These are phyloP conservation scores for Chalciporus pseudorubinellus DNA, from an alignment of 768 basidiomycete species.

Conservation along the genomic window DNA sequence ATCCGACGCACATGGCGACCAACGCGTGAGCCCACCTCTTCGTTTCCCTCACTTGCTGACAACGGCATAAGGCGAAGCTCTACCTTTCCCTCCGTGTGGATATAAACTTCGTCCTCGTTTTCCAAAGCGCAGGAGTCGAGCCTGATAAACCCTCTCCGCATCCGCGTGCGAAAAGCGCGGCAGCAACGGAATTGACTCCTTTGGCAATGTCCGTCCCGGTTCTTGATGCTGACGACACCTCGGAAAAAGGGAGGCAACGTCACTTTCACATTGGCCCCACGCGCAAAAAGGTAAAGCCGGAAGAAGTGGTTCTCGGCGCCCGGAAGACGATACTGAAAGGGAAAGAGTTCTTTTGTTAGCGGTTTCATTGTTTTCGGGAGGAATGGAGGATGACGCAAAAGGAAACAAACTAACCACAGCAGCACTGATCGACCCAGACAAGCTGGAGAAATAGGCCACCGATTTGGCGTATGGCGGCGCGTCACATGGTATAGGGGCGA, in stretches of 20 bases:
- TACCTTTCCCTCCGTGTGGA: slow-evolving; percentile 29
- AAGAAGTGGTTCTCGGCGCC: slow-evolving; percentile 30
- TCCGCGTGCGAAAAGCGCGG: slow-evolving; percentile 23
- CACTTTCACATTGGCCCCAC: slow-evolving; percentile 28
- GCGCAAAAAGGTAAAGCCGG: slow-evolving; percentile 30
- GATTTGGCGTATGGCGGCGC: slow-evolving; percentile 32
- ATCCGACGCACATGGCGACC: slow-evolving; percentile 31
- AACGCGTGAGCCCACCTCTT: slow-evolving; percentile 21
- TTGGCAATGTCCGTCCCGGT: slow-evolving; percentile 9
- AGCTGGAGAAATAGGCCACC: slow-evolving; percentile 30
- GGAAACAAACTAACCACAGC: slow-evolving; percentile 23
- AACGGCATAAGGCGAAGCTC: slow-evolving; percentile 18
- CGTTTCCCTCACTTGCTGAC: slow-evolving; percentile 6
- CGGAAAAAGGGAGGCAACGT: slow-evolving; percentile 27
- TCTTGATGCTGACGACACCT: slow-evolving; percentile 26
- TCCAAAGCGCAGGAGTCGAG: slow-evolving; percentile 19
- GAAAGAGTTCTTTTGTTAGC: slow-evolving; percentile 1
- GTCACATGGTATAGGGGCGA: slow-evolving; percentile 28
- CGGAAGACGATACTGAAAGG: slow-evolving; percentile 22
- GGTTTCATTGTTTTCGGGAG: background rate
- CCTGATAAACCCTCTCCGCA: slow-evolving; percentile 23
- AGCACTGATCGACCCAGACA: slow-evolving; percentile 23
- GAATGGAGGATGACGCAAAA: background rate
- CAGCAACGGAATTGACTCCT: slow-evolving; percentile 19
- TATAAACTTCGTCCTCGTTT: slow-evolving; percentile 29